Percentiles rank a stretch among this genome's conserved stretches.
Evolutionary conservation across 192 early-diverging fungal species (phyloP).

Genomic region (Coemansia sp.): DNA sequence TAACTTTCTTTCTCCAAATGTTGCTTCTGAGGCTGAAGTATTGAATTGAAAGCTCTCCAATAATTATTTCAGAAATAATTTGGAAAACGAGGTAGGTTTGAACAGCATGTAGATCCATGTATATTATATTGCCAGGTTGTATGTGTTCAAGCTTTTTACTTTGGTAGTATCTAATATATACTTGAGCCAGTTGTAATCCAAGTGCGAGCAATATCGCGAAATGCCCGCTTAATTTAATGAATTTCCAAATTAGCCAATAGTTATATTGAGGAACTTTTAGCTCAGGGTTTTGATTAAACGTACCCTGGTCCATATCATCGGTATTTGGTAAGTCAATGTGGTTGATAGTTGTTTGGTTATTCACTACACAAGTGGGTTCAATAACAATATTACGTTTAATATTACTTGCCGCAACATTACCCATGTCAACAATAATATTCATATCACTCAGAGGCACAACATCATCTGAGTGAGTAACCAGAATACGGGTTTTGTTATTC

Average conservation of each 20-base stretch:
- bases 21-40: neutral
- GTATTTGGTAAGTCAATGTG: neutral
- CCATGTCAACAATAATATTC: neutral
- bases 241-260: neutral
- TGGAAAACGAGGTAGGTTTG: neutral
- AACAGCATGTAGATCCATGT: neutral
- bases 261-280: neutral
- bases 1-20: neutral
- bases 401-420: neutral
- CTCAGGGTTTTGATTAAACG: neutral
- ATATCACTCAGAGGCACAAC: neutral
- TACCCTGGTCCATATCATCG: neutral
- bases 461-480: constrained; percentile 1
- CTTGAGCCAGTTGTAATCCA: neutral
- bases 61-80: neutral
- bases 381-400: neutral
- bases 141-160: neutral
- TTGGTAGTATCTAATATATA: neutral
- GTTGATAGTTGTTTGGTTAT: neutral
- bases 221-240: neutral
- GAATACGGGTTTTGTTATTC: neutral
- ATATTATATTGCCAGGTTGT: neutral
- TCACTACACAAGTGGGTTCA: too few relatives aligned
- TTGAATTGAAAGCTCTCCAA: neutral
- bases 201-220: neutral